A percentile compares a stretch with the other conserved stretches of the same genome.
These are phyloP conservation scores for Pneumocystis oryctolagi DNA, from an alignment of 1,139 yeast species.

Conservation along the genomic window DNA sequence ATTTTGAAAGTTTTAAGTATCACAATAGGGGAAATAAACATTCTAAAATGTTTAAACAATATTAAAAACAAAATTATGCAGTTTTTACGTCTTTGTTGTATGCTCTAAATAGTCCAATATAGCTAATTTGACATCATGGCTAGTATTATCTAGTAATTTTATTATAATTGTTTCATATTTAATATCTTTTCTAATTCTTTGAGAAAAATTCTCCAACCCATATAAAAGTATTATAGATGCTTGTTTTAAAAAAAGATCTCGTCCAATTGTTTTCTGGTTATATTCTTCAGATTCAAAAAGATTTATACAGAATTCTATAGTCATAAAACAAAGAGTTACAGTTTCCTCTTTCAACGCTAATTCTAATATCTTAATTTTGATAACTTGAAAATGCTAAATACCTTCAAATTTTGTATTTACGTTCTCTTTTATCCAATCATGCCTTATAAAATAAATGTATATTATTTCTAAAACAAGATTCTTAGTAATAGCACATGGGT, in stretches of 20 bases:
- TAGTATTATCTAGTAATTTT: neutral
- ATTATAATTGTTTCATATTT: neutral
- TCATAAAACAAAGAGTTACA: neutral
- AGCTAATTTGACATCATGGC: neutral
- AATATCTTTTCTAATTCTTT: neutral
- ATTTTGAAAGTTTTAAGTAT: neutral
- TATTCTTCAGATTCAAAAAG: neutral
- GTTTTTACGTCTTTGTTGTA: neutral
- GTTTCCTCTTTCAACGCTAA: neutral
- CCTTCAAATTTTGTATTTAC: neutral
- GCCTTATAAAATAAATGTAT: neutral
- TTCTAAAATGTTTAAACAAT: neutral
- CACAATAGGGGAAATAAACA: neutral
- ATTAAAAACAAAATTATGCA: neutral
- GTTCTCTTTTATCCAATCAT: neutral
- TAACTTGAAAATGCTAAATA: neutral
- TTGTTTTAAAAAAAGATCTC: neutral
- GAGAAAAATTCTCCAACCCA: neutral
- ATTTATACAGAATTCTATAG: neutral
- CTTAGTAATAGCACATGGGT: neutral
- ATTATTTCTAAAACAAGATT: conserved; percentile 1
- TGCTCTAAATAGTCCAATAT: neutral
- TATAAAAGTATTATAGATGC: neutral
- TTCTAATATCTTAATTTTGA: neutral
- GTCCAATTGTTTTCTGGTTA: neutral